These are phyloP conservation scores for Closterium sp. DNA, from an alignment of 139 green algal species.

Conservation along the genomic window DNA sequence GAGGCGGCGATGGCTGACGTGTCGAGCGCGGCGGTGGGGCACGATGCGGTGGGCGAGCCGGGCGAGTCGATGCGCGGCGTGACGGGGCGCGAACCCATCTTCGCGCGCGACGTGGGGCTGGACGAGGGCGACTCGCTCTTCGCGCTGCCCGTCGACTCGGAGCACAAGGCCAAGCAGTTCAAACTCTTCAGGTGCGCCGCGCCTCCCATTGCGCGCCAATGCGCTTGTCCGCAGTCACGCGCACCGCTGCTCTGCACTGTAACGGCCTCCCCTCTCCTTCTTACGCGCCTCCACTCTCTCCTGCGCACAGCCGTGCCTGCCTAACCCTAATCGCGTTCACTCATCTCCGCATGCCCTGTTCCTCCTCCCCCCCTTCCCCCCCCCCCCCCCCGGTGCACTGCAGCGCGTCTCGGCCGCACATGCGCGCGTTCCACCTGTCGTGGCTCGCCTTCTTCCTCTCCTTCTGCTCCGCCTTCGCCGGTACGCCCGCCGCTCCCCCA, in stretches of 20 bases:
- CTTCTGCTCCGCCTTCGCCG: conserved; percentile 90
- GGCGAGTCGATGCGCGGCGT: conserved; percentile 27
- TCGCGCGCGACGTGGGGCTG: conserved; percentile 7
- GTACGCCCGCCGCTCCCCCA: conserved; percentile 23
- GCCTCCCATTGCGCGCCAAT: no score
- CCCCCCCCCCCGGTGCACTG: neutral
- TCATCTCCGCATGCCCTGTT: neutral
- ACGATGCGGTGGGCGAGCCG: neutral
- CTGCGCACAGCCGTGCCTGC: neutral
- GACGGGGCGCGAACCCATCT: conserved; percentile 21
- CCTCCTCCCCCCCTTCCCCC: no score
- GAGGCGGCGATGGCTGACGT: conserved; percentile 19
- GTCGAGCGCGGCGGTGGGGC: conserved; percentile 4
- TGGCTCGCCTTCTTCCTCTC: conserved; percentile 86
- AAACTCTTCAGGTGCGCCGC: conserved; percentile 53
- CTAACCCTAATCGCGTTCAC: neutral
- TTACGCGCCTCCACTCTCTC: neutral
- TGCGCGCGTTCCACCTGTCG: conserved; percentile 72
- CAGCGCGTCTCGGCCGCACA: conserved; percentile 63
- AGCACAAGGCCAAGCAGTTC: conserved; percentile 69
- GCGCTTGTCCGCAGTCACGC: no score
- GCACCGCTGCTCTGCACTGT: neutral
- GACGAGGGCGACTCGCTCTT: conserved; percentile 27
- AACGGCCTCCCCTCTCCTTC: neutral
- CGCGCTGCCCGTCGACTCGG: conserved; percentile 61